Evolutionary conservation across 108 stramenopile species (phyloP).

Genomic region (Poteriospumella lacustris): DNA sequence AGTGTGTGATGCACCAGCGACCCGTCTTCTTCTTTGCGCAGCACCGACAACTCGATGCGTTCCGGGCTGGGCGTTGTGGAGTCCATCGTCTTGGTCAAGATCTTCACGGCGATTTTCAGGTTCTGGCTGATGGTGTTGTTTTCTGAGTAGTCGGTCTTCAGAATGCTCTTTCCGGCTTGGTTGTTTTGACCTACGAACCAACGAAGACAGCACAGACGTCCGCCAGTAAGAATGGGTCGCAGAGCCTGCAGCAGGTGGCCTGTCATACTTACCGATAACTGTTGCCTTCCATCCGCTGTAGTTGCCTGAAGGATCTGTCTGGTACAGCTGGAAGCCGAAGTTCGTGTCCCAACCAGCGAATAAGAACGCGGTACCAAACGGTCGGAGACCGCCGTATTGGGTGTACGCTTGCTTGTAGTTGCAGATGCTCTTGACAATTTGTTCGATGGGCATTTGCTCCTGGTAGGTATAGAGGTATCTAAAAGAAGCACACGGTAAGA

Average conservation of each 20-base stretch:
- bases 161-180: slow-evolving; percentile 71
- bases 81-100: slow-evolving; percentile 98
- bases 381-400: slow-evolving; percentile 88
- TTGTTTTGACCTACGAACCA: slow-evolving; percentile 25
- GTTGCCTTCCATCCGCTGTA: slow-evolving; percentile 99
- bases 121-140: slow-evolving; percentile 64
- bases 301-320: slow-evolving; percentile 93
- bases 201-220: too few species aligned
- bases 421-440: slow-evolving; percentile 89
- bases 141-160: slow-evolving; percentile 84
- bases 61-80: slow-evolving; percentile 75
- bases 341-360: slow-evolving; percentile 95
- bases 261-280: slow-evolving; percentile 95
- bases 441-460: slow-evolving; percentile 95
- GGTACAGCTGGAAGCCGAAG: slow-evolving; percentile 90
- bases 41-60: slow-evolving; percentile 83
- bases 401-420: slow-evolving; percentile 95
- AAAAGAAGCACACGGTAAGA: background rate
- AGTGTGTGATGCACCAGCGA: slow-evolving; percentile 72
- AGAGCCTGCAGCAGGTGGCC: slow-evolving; percentile 42
- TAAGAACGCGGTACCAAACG: slow-evolving; percentile 95
- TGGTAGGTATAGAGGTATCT: slow-evolving; percentile 90
- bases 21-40: slow-evolving; percentile 60
- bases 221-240: background rate
- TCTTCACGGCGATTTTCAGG: slow-evolving; percentile 89